Conservation (phyloP, 352 stramenopile genomes). For the Globisporangium acanthophoron region DNA sequence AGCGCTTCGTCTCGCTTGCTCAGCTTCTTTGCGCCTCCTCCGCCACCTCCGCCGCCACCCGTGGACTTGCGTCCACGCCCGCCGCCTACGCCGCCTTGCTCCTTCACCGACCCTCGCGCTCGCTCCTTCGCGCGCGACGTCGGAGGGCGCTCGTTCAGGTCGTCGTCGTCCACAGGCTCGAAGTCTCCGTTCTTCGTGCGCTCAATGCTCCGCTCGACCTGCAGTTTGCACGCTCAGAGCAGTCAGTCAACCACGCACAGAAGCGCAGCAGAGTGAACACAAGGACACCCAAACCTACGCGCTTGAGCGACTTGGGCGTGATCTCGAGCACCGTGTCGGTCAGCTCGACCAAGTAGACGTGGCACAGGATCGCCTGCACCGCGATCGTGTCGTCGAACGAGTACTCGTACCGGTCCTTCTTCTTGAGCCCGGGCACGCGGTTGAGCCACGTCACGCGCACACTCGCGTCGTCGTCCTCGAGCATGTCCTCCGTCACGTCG, state of each 20-base stretch:
- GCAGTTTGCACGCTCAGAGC: no score
- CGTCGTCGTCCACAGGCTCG: conserved; percentile 24
- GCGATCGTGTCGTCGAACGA: conserved; percentile 59
- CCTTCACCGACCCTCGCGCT: conserved; percentile 2
- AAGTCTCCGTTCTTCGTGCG: conserved; percentile 27
- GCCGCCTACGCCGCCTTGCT: conserved; percentile 2
- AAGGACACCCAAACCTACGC: conserved; percentile 22
- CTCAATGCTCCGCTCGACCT: conserved; percentile 28
- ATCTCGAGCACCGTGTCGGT: conserved; percentile 35
- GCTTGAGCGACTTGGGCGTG: conserved; percentile 53
- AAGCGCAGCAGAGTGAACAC: not conserved
- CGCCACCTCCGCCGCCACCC: conserved; percentile 1
- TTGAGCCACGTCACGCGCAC: conserved; percentile 70
- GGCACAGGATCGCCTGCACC: conserved; percentile 66
- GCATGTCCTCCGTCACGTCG: conserved; percentile 74
- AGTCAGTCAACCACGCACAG: not conserved
- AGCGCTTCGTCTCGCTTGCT: conserved; percentile 32
- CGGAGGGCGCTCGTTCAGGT: conserved; percentile 54
- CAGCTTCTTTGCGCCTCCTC: conserved; percentile 13
- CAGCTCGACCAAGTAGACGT: conserved; percentile 54
- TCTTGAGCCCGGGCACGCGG: conserved; percentile 11
- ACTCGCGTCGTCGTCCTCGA: conserved; percentile 30
- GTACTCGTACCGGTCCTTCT: conserved; percentile 30
- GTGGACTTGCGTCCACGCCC: not conserved
- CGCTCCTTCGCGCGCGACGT: conserved; percentile 22